Evolutionary conservation across 345 rosid genomes (phyloP), one percentile per base, ranked within the genome.

Genomic region (Cardamine resedifolia): DNA sequence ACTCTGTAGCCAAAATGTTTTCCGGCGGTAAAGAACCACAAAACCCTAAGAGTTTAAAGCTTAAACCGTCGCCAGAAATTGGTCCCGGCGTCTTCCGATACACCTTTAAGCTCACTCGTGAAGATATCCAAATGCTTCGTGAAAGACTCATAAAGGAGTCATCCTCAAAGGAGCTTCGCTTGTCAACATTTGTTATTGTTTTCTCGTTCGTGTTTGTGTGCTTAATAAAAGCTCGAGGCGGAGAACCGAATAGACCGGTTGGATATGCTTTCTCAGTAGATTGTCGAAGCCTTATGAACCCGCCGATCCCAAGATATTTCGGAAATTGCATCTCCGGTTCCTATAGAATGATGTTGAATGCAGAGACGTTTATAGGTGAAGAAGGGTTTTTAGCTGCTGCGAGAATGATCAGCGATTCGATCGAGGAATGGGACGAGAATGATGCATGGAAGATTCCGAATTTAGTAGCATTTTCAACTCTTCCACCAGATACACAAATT

Each of bases 251-350:
- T 14, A 52, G 33, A 24, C 7, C 19, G 1, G 56, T 77, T 6
- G 15, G 38, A 1, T 45, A 52, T 8, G 61, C n/a, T 1, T 75
- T 81, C 44, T 7, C 72, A 0, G 83, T 67, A 7, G 84, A 85
- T 20, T 80, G 71, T 18, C 60, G 86, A 15, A 21, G n/a, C 44
- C 79, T 76, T 1, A 3, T 83, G 0, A 65, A 81, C 14, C 83
- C 85, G 8, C 83, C 86, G 14, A 2, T 78, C 2, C 80, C 81
- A 0, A 73, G 59, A 24, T 85, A 81, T 39, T 67, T 81, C 12
- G 89, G 87, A 0, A 85, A 83, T 24, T 81, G 86, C 3, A 33
- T 49, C 3, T 28, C 24, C 4, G 23, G 7, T 24, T 1, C 4
- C 26, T 0, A 1, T 1, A 5, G 3, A 3, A 1, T 0, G 2